Evolutionary conservation across 768 basidiomycete genomes (phyloP).

Genomic region (Pulveroboletus sp.): DNA sequence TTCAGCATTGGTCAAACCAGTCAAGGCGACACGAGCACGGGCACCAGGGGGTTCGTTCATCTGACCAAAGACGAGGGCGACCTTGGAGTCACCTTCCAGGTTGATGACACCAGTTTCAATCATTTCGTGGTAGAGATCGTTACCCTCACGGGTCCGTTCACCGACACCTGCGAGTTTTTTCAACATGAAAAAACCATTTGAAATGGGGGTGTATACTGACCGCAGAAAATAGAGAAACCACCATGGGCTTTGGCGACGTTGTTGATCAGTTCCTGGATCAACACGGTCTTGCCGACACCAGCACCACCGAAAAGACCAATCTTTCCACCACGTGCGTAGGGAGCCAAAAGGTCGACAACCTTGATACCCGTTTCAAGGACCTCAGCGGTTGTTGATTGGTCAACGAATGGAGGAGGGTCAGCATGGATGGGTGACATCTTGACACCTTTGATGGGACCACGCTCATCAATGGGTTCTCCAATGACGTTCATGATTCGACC

Average conservation of each 20-base stretch:
- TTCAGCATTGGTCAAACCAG: constrained; percentile 98
- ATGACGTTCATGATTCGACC: constrained; percentile 99
- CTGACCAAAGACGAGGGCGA: constrained; percentile 99
- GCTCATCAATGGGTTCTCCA: constrained; percentile 99
- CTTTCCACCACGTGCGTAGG: constrained; percentile 99
- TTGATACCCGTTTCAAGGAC: constrained; percentile 99
- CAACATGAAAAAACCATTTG: neutral
- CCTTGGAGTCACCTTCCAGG: constrained; percentile 99
- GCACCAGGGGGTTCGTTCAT: constrained; percentile 99
- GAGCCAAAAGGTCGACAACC: constrained; percentile 98
- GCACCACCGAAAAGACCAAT: constrained; percentile 99
- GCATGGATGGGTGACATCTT: constrained; percentile 92
- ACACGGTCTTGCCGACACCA: constrained; percentile 99
- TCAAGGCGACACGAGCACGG: constrained; percentile 99
- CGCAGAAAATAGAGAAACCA: constrained; percentile 99
- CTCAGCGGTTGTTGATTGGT: constrained; percentile 98
- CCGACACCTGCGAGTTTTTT: constrained; percentile 73
- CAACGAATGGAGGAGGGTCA: constrained; percentile 95
- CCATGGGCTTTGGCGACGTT: constrained; percentile 99
- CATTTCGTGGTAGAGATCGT: constrained; percentile 99
- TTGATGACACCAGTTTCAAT: constrained; percentile 99
- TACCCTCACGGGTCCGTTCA: constrained; percentile 99
- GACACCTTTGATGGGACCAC: constrained; percentile 97
- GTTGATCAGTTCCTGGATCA: constrained; percentile 99
- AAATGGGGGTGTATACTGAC: constrained; percentile 38